Evolutionary conservation across 805 yeast species (phyloP).

Genomic region (Lachancea quebecensis): DNA sequence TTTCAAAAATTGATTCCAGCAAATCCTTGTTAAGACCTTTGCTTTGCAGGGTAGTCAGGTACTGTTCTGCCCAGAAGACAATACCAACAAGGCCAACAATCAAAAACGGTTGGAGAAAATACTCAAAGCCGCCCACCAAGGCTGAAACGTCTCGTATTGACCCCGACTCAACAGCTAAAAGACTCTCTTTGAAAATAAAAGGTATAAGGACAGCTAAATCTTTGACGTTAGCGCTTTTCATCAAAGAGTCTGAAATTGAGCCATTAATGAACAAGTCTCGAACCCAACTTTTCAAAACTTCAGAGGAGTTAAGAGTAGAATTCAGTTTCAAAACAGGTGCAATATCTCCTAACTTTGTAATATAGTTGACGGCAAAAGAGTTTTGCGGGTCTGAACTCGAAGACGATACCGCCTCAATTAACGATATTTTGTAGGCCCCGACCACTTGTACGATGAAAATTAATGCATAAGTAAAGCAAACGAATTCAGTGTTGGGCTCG

Average conservation of each 20-base stretch:
- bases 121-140: slow-evolving; percentile 74
- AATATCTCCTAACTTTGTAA: slow-evolving; percentile 21
- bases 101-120: slow-evolving; percentile 75
- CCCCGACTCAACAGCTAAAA: slow-evolving; percentile 46
- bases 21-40: slow-evolving; percentile 22
- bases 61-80: slow-evolving; percentile 42
- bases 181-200: slow-evolving; percentile 63
- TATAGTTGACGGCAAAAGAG: slow-evolving; percentile 25
- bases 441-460: slow-evolving; percentile 39
- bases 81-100: slow-evolving; percentile 50
- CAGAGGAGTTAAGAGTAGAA: slow-evolving; percentile 21
- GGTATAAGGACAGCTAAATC: slow-evolving; percentile 69
- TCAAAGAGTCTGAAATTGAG: slow-evolving; percentile 79
- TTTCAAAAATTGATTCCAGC: slow-evolving; percentile 31
- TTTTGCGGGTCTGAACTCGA: no score
- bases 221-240: slow-evolving; percentile 56
- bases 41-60: slow-evolving; percentile 31
- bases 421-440: slow-evolving; percentile 33
- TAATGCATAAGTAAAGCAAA: slow-evolving; percentile 60
- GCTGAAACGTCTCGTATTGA: slow-evolving; percentile 52
- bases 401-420: slow-evolving; percentile 22
- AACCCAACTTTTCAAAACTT: slow-evolving; percentile 62
- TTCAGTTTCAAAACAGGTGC: slow-evolving; percentile 24
- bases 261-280: slow-evolving; percentile 72
- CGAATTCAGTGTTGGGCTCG: slow-evolving; percentile 57